phyloP scores from a whole-genome alignment of 2,329 filamentous ascomycete genomes.

The Beauveria sp. region DNA sequence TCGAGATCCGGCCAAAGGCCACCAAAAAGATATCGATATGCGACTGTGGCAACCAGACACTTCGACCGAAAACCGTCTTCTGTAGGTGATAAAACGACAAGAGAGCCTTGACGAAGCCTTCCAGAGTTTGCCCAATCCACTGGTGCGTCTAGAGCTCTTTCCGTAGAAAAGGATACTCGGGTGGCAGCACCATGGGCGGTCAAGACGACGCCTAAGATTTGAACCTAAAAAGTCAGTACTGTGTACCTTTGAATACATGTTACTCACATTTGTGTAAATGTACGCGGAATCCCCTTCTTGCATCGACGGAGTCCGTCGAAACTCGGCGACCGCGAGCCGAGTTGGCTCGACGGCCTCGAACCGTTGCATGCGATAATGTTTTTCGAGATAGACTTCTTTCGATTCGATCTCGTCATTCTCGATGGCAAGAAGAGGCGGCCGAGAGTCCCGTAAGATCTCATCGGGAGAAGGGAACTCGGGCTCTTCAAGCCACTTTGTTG shows the following conservation, averaged over 20 bases:
- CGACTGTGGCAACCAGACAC: slow-evolving; percentile 65
- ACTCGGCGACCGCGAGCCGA: slow-evolving; percentile 54
- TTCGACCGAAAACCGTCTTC: slow-evolving; percentile 55
- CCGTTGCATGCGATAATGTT: slow-evolving; percentile 68
- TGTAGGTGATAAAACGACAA: slow-evolving; percentile 45
- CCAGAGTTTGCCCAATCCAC: slow-evolving; percentile 56
- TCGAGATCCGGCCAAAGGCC: slow-evolving; percentile 48
- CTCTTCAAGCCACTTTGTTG: slow-evolving; percentile 1
- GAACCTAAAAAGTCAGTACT: slow-evolving; percentile 41
- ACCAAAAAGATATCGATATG: slow-evolving; percentile 54
- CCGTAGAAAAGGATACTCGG: slow-evolving; percentile 62
- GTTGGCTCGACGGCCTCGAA: slow-evolving; percentile 67
- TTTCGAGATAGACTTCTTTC: slow-evolving; percentile 59
- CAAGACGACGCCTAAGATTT: slow-evolving; percentile 58
- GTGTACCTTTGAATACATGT: background rate
- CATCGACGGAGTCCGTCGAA: slow-evolving; percentile 45
- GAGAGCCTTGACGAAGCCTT: slow-evolving; percentile 42
- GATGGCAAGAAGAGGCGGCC: background rate
- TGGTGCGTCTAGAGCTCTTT: slow-evolving; percentile 50
- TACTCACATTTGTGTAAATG: slow-evolving; percentile 61
- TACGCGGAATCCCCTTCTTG: slow-evolving; percentile 50
- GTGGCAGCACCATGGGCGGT: slow-evolving; percentile 55
- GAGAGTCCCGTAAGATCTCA: background rate
- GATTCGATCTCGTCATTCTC: background rate
- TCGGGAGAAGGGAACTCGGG: background rate